Base-by-base conservation (phyloP, 345 rosid species). In the Lepidium didymum region DNA sequence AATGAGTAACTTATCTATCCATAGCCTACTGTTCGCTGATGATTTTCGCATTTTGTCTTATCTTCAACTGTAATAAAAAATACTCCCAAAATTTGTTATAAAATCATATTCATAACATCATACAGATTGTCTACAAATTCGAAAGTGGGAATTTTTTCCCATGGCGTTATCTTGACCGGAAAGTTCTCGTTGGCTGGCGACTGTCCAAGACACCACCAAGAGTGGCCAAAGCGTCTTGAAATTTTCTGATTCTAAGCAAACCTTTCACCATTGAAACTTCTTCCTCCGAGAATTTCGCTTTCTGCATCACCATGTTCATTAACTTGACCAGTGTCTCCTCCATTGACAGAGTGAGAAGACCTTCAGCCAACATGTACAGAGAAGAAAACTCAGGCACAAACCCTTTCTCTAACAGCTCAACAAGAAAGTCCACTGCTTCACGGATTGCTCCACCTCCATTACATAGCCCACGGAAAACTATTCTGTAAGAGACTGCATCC, bases 351-450 rank as follows among this genome's bases (percentile, higher is more conserved):
- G 91, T 50, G 60, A 77, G 75, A 15, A 90, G 91, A 60, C 96
- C 98, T 79, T 90, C 96, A 12, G 97, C 94, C 75, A 93, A 83
- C 96, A 81, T 82, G 64, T 77, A 82, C 77, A 90, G 83, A 1
- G 96, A 84, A 1, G 90, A 75, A 55, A 85, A 87, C 80, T 91
- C 94, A 0, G 92, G 96, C 72, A 89, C 47, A 77, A 72, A 76
- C 62, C 97, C 96, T 56, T 74, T 82, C 77, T 82, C 85, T 11
- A 72, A 68, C 92, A 89, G 81, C 87, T 91, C 92, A 34, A 84
- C 72, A 65, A 82, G 65, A 41, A 91, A 87, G 78, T 86, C 88
- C 63, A 88, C 96, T 41, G 96, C 96, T 82, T 92, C 93, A 43
- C 81, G 81, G 11, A 86, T 84, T 25, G 97, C 89, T 14, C 96